Evolutionary conservation across 352 stramenopile species (phyloP).

Genomic region (Phytopythium kandeliae): DNA sequence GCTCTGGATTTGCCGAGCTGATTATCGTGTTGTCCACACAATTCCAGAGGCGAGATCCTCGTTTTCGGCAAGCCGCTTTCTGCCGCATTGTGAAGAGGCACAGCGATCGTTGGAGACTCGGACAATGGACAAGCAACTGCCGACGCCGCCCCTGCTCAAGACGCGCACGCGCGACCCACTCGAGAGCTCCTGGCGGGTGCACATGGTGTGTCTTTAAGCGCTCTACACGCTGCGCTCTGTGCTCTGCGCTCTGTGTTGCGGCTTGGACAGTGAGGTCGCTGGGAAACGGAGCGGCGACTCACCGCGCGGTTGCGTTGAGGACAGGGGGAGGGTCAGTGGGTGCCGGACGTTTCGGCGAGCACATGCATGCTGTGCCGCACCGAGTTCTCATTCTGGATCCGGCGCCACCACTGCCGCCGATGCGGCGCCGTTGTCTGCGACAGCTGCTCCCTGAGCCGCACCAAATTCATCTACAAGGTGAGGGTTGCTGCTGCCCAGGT

Average conservation of each 20-base stretch:
- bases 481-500: no score
- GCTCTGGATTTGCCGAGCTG: no score
- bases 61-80: no score
- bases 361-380: conserved; percentile 79
- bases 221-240: neutral
- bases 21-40: no score
- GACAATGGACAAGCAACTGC: conserved; percentile 7
- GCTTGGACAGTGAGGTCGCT: no score
- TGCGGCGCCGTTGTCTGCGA: conserved; percentile 82
- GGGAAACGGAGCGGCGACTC: neutral
- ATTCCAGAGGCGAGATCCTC: no score
- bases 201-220: conserved; percentile 47
- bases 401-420: conserved; percentile 86
- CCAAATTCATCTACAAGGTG: conserved; percentile 85
- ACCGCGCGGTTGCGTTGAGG: neutral
- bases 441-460: conserved; percentile 67
- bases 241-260: no score
- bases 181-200: conserved; percentile 79
- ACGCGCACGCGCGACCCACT: conserved; percentile 79
- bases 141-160: conserved; percentile 50
- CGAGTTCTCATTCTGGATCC: conserved; percentile 84
- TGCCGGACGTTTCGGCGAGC: conserved; percentile 70
- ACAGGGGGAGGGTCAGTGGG: conserved; percentile 81
- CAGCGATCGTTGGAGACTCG: neutral
- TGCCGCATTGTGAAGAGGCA: neutral